Base-by-base conservation (phyloP, 129 eudicot genomes). In the Pittosporum tobira region DNA sequence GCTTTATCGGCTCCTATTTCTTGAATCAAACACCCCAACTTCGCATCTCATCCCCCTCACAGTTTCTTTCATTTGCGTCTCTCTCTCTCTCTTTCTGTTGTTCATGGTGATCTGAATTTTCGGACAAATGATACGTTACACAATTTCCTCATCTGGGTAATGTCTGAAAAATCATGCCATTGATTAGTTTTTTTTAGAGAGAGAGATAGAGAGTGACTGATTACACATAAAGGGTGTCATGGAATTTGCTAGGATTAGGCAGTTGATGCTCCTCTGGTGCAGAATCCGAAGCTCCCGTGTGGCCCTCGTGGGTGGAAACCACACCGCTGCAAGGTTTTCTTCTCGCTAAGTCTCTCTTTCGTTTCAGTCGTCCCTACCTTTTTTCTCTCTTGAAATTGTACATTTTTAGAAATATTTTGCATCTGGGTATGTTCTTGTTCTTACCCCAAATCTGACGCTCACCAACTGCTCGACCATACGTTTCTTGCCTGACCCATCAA, bases 221-320 rank as follows among this genome's bases (percentile, higher is more conserved):
- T 3, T 23, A 45, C 43, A 28, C 4, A 18, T 34, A 37, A 55
- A 28, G 64, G 16, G 24, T n/a, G 51, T 26, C 44, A 78, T 81
- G 88, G 88, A 78, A 57, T 12, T 75, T 40, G 71, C 60, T 36
- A 72, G 77, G 61, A 71, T 84, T 55, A 62, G 37, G 50, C 65
- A 66, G 31, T 47, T 79, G 62, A 52, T 73, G 62, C 57, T 71
- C 61, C 75, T 84, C 54, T 64, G 63, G 67, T 66, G 69, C 20
- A 30, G 58, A 63, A 63, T 56, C 10, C 73, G 48, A 69, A 65
- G 50, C 43, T 65, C 51, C 23, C 76, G 63, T 63, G 57, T 81
- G 53, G 57, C 75, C 65, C 74, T 84, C 37, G 75, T 80, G 76
- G 94, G 88, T 77, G 88, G 84, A 58, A 80, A 84, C 47, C 88